Base-by-base conservation (phyloP, 805 yeast genomes). In the Ogataea methylovora region DNA sequence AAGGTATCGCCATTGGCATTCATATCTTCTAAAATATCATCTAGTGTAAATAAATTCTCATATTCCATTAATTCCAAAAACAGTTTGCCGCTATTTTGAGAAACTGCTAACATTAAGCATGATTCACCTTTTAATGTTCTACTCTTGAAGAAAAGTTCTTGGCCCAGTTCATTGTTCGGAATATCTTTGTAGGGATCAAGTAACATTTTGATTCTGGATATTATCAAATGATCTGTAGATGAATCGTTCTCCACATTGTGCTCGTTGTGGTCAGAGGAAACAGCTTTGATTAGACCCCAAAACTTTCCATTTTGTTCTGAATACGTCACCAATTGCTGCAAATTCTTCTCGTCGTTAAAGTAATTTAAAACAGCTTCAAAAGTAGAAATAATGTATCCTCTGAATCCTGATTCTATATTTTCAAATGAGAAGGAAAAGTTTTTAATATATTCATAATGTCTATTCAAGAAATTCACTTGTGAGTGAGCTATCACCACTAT, bases 341-440 rank as follows among this genome's bases (percentile, higher is more conserved):
- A 30, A 30, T 67, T 69, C 9, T 51, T 53, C 5, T 40, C 34
- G 24, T 67, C 57, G 23, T 58, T 58, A n/a, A 86, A 61, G 48
- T 81, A 90, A 36, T 61, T 73, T 8, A 85, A 48, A 0, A 84
- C 94, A 0, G 87, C 95, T 46, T 87, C 95, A 29, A 87, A 63
- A 5, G 95, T 85, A 29, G 95, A 80, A 11, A 86, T 44, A 1
- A 87, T 79, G 52, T 90, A 90, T 9, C 84, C 94, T 21, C 72
- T 54, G 17, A 73, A 63, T 0, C 95, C 95, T 4, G 64, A 50
- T 27, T 67, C 73, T 7, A 64, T 48, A 26, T 65, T 65, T n/a
- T 56, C 59, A 24, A 56, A 55, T 0, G 48, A 42, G 3, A 60
- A 60, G 16, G 79, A 68, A 48, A 81, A 85, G 26, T 68, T 61